phyloP scores from a whole-genome alignment of 2,329 filamentous ascomycete genomes.

The Cladophialophora carrionii region DNA sequence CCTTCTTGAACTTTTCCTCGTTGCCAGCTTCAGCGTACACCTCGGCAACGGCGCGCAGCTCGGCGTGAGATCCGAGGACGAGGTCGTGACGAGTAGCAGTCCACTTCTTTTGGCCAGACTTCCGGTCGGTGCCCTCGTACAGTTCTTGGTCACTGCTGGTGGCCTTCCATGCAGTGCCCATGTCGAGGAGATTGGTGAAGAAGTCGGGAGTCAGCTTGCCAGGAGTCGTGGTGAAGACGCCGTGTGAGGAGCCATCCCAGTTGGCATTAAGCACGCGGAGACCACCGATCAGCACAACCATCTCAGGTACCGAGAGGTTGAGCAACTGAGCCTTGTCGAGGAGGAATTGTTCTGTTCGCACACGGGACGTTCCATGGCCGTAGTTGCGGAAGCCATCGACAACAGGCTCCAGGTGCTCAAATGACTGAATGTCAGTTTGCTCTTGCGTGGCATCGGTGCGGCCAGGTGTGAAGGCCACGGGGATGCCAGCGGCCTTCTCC shows the following conservation, averaged over 20 bases:
- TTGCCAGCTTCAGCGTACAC: constrained; percentile 67
- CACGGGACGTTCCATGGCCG: constrained; percentile 63
- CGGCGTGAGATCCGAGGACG: constrained; percentile 73
- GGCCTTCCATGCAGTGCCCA: constrained; percentile 66
- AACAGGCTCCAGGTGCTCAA: constrained; percentile 67
- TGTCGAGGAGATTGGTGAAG: constrained; percentile 77
- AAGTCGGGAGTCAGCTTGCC: constrained; percentile 77
- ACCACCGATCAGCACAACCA: constrained; percentile 72
- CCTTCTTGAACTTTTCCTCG: constrained; percentile 67
- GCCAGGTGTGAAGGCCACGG: constrained; percentile 73
- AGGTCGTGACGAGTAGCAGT: constrained; percentile 70
- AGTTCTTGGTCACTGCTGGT: constrained; percentile 56
- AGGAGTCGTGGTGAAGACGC: constrained; percentile 69
- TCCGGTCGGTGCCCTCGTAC: constrained; percentile 68
- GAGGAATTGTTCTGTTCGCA: constrained; percentile 69
- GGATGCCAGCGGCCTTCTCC: constrained; percentile 69
- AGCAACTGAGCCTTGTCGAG: constrained; percentile 73
- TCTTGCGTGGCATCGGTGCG: constrained; percentile 72
- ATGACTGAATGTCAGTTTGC: constrained; percentile 69
- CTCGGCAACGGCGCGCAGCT: constrained; percentile 71
- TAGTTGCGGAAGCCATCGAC: constrained; percentile 83
- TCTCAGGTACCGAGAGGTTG: constrained; percentile 69
- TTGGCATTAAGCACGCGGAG: constrained; percentile 71
- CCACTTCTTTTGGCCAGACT: constrained; percentile 69
- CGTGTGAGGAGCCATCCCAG: constrained; percentile 68